Conservation (phyloP, 1,284 basidiomycete genomes). For the Leccinum variabile region DNA sequence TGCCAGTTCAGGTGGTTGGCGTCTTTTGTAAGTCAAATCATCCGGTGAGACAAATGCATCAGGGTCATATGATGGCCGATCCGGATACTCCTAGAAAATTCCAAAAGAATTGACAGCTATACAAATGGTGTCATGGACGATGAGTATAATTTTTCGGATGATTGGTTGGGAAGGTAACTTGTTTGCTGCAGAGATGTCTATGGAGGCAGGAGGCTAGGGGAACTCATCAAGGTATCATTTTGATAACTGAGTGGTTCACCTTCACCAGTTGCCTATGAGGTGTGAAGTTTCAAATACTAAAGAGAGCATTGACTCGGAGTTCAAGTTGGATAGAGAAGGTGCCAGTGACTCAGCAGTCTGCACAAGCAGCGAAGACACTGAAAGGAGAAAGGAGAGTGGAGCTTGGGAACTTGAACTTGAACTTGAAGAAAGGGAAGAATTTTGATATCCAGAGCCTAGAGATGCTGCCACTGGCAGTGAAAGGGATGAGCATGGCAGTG, state of each 20-base stretch:
- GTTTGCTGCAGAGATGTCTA: neutral
- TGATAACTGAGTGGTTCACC: neutral
- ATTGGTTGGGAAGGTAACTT: neutral
- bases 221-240: neutral
- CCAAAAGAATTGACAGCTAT: slow-evolving; percentile 24
- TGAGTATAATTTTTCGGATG: slow-evolving; percentile 13
- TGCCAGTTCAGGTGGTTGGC: neutral
- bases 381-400: neutral
- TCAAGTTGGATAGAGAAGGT: no score
- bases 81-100: slow-evolving; percentile 20
- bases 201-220: neutral
- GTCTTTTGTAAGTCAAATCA: neutral
- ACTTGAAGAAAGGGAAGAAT: neutral
- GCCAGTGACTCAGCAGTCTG: neutral
- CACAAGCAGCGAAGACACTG: neutral
- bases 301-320: no score
- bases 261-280: neutral
- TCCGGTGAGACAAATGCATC: slow-evolving; percentile 10
- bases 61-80: slow-evolving; percentile 28
- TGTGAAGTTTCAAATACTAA: no score
- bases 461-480: neutral
- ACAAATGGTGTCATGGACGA: slow-evolving; percentile 20
- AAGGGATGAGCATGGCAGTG: no score
- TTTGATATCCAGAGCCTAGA: neutral
- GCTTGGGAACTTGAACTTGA: no score